Evolutionary conservation across 805 yeast species (phyloP).

Genomic region (Candida oleophila): DNA sequence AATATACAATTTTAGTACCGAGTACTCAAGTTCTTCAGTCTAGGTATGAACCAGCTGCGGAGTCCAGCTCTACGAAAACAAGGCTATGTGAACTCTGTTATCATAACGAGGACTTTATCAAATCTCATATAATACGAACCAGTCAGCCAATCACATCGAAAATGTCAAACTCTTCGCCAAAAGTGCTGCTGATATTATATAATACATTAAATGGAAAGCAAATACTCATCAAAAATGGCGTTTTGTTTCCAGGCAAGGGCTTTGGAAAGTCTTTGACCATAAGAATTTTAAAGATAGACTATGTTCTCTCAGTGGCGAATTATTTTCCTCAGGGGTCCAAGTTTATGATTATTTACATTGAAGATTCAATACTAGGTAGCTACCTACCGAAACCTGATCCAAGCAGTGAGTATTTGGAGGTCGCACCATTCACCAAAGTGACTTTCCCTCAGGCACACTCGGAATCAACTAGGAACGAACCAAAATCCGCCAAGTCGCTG

Average conservation of each 20-base stretch:
- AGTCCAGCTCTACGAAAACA: slow-evolving; percentile 18
- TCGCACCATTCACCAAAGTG: neutral
- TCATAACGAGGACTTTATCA: slow-evolving; percentile 54
- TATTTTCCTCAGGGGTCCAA: slow-evolving; percentile 57
- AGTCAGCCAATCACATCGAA: slow-evolving; percentile 22
- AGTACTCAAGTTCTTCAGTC: slow-evolving; percentile 46
- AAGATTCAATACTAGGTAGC: slow-evolving; percentile 53
- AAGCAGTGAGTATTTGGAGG: neutral
- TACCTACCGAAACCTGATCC: slow-evolving; percentile 2
- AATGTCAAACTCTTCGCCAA: slow-evolving; percentile 22
- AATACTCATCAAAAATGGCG: slow-evolving; percentile 53
- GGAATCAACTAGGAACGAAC: neutral
- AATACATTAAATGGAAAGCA: slow-evolving; percentile 57
- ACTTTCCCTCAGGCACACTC: neutral
- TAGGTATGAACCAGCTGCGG: slow-evolving; percentile 26
- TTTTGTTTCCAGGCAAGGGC: slow-evolving; percentile 57
- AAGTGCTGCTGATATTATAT: slow-evolving; percentile 42
- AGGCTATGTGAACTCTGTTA: slow-evolving; percentile 54
- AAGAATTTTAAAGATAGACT: slow-evolving; percentile 43
- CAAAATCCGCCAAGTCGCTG: neutral
- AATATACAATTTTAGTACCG: slow-evolving; percentile 66
- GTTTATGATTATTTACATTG: slow-evolving; percentile 58
- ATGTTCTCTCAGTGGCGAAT: slow-evolving; percentile 55
- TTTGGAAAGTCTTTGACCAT: slow-evolving; percentile 47
- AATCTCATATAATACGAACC: slow-evolving; percentile 56